Conservation (phyloP, 2,329 filamentous ascomycete species). For the Grosmannia huntii region DNA sequence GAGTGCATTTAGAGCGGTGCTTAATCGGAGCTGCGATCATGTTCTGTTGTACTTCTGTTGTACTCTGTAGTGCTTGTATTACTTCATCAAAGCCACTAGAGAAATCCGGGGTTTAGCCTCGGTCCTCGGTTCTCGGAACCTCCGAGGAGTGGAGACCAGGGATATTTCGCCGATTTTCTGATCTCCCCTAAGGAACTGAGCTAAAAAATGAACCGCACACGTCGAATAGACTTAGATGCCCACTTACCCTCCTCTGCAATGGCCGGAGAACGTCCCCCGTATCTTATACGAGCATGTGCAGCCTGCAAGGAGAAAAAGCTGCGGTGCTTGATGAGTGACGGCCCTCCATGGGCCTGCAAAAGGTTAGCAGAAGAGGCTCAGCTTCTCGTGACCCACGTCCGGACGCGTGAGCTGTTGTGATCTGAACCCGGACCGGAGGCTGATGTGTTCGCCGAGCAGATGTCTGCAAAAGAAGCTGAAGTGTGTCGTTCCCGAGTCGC, state of each 20-base stretch:
- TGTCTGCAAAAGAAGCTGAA: conserved; percentile 2
- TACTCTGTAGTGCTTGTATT: not conserved
- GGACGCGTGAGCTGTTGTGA: not conserved
- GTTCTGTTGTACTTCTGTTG: not conserved
- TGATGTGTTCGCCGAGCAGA: not conserved
- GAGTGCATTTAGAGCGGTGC: not conserved
- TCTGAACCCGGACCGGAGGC: not conserved
- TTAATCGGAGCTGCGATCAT: not conserved
- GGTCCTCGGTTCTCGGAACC: not conserved
- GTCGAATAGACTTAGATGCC: not conserved
- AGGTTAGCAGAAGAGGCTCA: not conserved
- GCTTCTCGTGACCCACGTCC: not conserved
- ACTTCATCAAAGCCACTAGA: not conserved
- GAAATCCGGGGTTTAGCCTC: not conserved
- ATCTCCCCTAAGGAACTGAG: not conserved
- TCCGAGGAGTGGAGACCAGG: not conserved
- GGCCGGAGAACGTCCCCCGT: not conserved
- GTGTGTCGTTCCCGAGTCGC: not conserved
- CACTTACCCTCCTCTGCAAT: not conserved
- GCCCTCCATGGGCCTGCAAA: conserved; percentile 1
- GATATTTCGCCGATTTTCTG: not conserved
- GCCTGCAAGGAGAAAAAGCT: conserved; percentile 5
- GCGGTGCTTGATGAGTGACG: conserved; percentile 2
- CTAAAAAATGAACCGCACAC: not conserved
- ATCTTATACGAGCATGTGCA: not conserved